A percentile compares a stretch with the other conserved stretches of the same genome.
Evolutionary conservation across 768 basidiomycete species (phyloP).

Genomic region (Hypsizygus marmoreus): DNA sequence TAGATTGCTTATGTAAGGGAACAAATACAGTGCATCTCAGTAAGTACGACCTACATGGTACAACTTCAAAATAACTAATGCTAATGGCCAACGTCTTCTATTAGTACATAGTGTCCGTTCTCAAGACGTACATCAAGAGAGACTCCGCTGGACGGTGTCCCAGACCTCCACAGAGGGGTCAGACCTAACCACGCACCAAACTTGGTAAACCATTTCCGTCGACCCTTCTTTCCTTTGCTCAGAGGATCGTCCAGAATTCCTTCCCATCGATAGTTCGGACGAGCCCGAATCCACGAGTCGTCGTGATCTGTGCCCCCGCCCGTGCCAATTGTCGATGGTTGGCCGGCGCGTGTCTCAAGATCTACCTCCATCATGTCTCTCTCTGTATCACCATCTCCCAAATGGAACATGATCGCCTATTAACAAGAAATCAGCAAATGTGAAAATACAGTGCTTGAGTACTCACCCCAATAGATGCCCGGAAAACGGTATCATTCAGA

Average conservation of each 20-base stretch:
- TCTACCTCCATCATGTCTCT: constrained; percentile 70
- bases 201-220: constrained; percentile 49
- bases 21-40: too few relatives aligned
- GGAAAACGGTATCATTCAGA: constrained; percentile 68
- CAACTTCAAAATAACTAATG: too few relatives aligned
- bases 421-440: background rate
- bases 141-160: constrained; percentile 52
- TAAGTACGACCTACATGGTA: too few relatives aligned
- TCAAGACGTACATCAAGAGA: constrained; percentile 61
- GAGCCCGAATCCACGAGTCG: constrained; percentile 55
- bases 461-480: constrained; percentile 52
- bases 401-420: constrained; percentile 65
- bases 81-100: background rate
- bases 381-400: constrained; percentile 52
- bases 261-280: constrained; percentile 73
- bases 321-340: constrained; percentile 60
- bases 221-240: constrained; percentile 33
- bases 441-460: background rate
- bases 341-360: constrained; percentile 43
- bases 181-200: constrained; percentile 70
- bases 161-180: constrained; percentile 61
- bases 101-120: constrained; percentile 57
- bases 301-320: constrained; percentile 76
- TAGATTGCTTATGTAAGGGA: too few relatives aligned
- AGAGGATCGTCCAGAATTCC: constrained; percentile 61